Base-by-base conservation (phyloP, 495 filamentous ascomycete genomes). In the Cryomyces antarcticus region DNA sequence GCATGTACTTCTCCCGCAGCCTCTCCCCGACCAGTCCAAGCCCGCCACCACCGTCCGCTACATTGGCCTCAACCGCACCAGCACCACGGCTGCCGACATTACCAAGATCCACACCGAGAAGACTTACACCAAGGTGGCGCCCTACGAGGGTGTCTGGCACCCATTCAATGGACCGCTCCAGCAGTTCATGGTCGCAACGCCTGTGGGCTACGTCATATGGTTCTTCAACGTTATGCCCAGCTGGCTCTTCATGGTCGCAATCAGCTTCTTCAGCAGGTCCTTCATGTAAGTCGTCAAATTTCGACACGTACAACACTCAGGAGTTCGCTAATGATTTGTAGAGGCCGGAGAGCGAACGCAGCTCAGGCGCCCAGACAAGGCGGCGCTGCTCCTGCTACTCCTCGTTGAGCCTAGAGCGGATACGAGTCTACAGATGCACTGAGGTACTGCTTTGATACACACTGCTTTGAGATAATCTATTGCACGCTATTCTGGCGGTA, bases 181-280 rank as follows among this genome's bases (percentile, higher is more conserved):
- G 31, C 54, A 81, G 61, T 65, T 70, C 44, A 68, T 72, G 33
- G 53, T 93, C 42, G 61, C 68, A 11, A 61, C 77, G 30, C 74
- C 79, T 7, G 39, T 83, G 11, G 87, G 76, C 13, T 92, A 84
- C 54, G 48, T 75, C 41, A 64, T 89, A 43, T 78, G 59, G 46
- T 67, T 43, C 17, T 66, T 79, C 46, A 54, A 65, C 9, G 55
- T 64, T 56, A 58, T 79, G 31, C 76, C 76, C 5, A 74, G 65
- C 49, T 93, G 81, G 81, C 57, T 64, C 41, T 69, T 78, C 50
- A 82, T 95, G 89, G 70, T 96, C 48, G 57, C 68, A 31, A 72
- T 96, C 49, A 82, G 77, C 46, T 73, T 95, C 51, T 55, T 86
- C 47, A 89, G 78, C 67, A 70, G 86, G 51, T 71, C 66, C 34